Evolutionary conservation across 306 rosid species (phyloP).

Genomic region (Vigna trinervia): DNA sequence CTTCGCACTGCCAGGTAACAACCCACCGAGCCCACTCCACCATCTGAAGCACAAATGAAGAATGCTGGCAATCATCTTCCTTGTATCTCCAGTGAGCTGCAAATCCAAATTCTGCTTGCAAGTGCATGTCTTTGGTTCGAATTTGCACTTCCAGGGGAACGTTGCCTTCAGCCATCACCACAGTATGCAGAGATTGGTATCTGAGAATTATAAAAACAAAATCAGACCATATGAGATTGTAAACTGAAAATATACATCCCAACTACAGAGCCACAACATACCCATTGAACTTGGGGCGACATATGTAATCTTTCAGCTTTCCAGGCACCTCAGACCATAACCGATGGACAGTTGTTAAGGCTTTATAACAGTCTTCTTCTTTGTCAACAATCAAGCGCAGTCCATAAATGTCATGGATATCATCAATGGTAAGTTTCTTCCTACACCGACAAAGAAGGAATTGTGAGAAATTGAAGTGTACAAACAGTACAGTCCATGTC

Average conservation of each 20-base stretch:
- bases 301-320: conserved; percentile 90
- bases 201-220: conserved; percentile 48
- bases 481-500: conserved; percentile 18
- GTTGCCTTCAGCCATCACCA: conserved; percentile 81
- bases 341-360: conserved; percentile 72
- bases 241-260: conserved; percentile 15
- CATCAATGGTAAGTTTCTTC: conserved; percentile 80
- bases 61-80: conserved; percentile 91
- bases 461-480: conserved; percentile 29
- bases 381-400: conserved; percentile 88
- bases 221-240: conserved; percentile 34
- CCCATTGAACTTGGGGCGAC: conserved; percentile 88
- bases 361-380: conserved; percentile 89
- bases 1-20: conserved; percentile 97
- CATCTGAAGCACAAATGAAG: conserved; percentile 96
- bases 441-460: conserved; percentile 55
- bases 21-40: conserved; percentile 99
- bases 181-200: conserved; percentile 92
- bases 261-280: conserved; percentile 45
- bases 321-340: conserved; percentile 89
- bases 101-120: conserved; percentile 96
- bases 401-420: conserved; percentile 94
- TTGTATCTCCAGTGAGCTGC: conserved; percentile 99
- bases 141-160: conserved; percentile 92
- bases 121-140: conserved; percentile 92